Percentiles rank a stretch among this genome's conserved stretches.
phyloP scores from a whole-genome alignment of 2,329 filamentous ascomycete genomes.

The Aspergillus bombycis region DNA sequence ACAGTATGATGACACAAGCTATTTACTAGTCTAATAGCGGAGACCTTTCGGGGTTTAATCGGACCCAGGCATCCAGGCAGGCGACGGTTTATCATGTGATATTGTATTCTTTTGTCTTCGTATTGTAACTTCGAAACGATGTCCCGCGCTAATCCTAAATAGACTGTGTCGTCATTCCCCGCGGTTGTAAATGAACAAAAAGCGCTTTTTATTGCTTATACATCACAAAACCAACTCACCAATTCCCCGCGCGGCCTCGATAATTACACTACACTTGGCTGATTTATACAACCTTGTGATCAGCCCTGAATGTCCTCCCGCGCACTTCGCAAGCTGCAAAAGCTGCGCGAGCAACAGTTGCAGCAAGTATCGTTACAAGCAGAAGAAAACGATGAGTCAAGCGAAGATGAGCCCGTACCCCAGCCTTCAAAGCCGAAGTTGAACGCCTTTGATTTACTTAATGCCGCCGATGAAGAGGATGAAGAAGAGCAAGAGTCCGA shows the following conservation, averaged over 20 bases:
- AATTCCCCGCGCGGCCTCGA: neutral
- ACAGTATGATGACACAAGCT: neutral
- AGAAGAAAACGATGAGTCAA: conserved; percentile 38
- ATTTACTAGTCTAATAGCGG: neutral
- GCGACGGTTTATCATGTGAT: neutral
- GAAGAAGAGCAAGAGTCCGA: conserved; percentile 41
- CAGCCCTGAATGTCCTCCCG: conserved; percentile 62
- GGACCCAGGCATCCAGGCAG: conserved; percentile 11
- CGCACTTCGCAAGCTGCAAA: conserved; percentile 66
- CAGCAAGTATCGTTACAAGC: conserved; percentile 36
- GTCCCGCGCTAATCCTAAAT: conserved; percentile 28
- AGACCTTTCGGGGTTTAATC: neutral
- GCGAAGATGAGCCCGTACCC: conserved; percentile 43
- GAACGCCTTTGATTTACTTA: conserved; percentile 60
- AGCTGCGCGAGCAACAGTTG: conserved; percentile 62
- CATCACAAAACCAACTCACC: neutral
- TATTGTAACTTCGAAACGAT: neutral
- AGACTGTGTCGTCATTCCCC: conserved; percentile 39
- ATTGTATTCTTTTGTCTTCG: conserved; percentile 2
- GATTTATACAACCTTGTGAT: too few species aligned
- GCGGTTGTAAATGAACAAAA: conserved; percentile 21
- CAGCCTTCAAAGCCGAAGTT: conserved; percentile 45
- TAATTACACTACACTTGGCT: neutral
- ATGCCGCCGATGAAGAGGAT: conserved; percentile 44
- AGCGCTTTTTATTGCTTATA: conserved; percentile 6